Base-by-base conservation (phyloP, 2,329 filamentous ascomycete species). In the Lachnellula occidentalis region DNA sequence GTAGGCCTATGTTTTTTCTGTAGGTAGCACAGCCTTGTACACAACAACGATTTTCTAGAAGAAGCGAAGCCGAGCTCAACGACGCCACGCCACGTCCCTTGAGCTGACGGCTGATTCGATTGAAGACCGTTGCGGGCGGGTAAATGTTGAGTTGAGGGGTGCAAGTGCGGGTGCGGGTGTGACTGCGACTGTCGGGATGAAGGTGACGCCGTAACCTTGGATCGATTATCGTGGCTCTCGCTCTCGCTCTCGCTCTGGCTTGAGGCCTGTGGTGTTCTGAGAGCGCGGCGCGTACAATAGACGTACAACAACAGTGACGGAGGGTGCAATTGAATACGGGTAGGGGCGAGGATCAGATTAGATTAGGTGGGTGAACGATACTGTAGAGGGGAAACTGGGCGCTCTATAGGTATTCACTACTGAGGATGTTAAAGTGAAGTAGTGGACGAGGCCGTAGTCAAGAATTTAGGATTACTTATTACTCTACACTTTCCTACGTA, bases 1-100 rank as follows among this genome's bases (percentile, higher is more conserved):
- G 55, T 60, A 62, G 60, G 62, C 60, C 59, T 62, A 60, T 47
- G 50, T 15, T 43, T 43, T 41, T 17, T 22, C 19, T 43, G 19
- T 22, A 43, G 5, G 37, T n/a, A 8, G 19, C n/a, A 17, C 43
- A 45, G 43, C 43, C 43, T 45, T 17, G 43, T 21, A 17, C 19
- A 15, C n/a, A 43, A 50, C 48, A 31, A 42, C 34, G 22, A 34
- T 50, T 42, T 15, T 41, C 22, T 31, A 21, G 27, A 17, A 42
- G 17, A 42, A 12, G 21, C 34, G 17, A 42, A 12, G 21, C 34
- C 48, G 21, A 21, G 21, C n/a, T n/a, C 15, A 8, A 47, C 36
- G 19, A 31, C 27, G 50, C 31, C 34, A 27, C 39, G 22, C 12
- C 15, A 19, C 24, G 19, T 19, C 34, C 19, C 19, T 47, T 3